Percentiles rank a stretch among this genome's conserved stretches.
Evolutionary conservation across 257 asterid species (phyloP).

Genomic region (Solanum sitiens): DNA sequence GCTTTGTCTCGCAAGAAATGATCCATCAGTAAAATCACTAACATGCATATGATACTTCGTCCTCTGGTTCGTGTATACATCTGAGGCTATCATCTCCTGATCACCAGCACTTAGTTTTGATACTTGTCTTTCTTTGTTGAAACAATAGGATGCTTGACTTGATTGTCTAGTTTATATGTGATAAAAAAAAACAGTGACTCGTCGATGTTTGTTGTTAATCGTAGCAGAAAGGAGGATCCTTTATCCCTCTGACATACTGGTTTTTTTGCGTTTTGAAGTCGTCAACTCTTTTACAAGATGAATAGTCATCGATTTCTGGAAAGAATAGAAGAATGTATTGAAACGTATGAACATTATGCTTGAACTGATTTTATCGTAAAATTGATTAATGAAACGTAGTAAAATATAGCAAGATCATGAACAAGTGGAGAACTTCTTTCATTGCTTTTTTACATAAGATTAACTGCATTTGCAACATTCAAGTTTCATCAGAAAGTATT

Average conservation of each 20-base stretch:
- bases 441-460: too few species aligned
- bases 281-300: too few species aligned
- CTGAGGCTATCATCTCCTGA: background rate
- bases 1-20: constrained; percentile 10
- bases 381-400: too few species aligned
- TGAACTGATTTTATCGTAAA: too few species aligned
- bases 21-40: background rate
- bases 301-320: too few species aligned
- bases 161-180: background rate
- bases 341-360: too few species aligned
- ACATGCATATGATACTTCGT: background rate
- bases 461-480: too few species aligned
- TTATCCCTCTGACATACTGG: background rate
- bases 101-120: background rate
- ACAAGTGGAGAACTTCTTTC: too few species aligned
- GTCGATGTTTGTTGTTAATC: background rate
- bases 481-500: too few species aligned
- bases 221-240: background rate
- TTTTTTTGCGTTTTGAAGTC: background rate
- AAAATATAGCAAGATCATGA: too few species aligned
- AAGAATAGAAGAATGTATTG: too few species aligned
- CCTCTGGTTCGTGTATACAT: background rate
- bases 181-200: background rate
- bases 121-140: background rate
- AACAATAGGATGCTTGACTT: background rate